phyloP scores from a whole-genome alignment of 345 rosid species.

The Noccaea bulbosa region DNA sequence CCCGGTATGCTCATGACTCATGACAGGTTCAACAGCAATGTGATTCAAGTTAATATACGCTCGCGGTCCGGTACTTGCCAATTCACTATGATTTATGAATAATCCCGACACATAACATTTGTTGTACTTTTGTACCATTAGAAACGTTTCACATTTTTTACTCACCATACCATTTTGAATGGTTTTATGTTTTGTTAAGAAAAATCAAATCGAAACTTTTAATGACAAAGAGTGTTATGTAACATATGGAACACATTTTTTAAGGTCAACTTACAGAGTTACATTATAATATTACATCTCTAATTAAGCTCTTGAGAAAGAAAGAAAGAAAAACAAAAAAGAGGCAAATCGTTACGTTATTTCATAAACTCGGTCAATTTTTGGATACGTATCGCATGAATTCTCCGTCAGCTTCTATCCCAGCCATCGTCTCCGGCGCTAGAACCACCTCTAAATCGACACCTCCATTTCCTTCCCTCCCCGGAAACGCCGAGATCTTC shows the following conservation, averaged over 20 bases:
- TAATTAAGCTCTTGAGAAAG: neutral
- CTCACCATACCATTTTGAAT: neutral
- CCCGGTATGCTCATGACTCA: no score
- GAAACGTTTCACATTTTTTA: no score
- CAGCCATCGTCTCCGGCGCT: slow-evolving; percentile 84
- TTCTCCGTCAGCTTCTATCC: slow-evolving; percentile 69
- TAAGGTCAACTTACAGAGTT: slow-evolving; percentile 37
- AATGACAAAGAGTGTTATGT: neutral
- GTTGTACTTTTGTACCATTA: no score
- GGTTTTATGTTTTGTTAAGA: neutral
- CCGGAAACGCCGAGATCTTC: slow-evolving; percentile 96
- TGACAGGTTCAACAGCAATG: no score
- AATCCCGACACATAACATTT: no score
- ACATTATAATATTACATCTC: slow-evolving; percentile 32
- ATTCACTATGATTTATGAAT: no score
- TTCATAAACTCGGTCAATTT: slow-evolving; percentile 17
- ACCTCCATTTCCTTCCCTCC: slow-evolving; percentile 73
- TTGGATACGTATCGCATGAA: slow-evolving; percentile 67
- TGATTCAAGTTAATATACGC: no score
- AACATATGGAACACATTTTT: slow-evolving; percentile 15
- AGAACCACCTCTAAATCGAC: slow-evolving; percentile 86
- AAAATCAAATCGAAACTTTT: neutral
- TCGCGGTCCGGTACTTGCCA: no score
- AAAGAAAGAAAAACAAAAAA: neutral
- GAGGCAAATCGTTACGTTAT: slow-evolving; percentile 30